phyloP scores from a whole-genome alignment of 2,329 filamentous ascomycete genomes.

The Cephalotrichum gorgonifer region DNA sequence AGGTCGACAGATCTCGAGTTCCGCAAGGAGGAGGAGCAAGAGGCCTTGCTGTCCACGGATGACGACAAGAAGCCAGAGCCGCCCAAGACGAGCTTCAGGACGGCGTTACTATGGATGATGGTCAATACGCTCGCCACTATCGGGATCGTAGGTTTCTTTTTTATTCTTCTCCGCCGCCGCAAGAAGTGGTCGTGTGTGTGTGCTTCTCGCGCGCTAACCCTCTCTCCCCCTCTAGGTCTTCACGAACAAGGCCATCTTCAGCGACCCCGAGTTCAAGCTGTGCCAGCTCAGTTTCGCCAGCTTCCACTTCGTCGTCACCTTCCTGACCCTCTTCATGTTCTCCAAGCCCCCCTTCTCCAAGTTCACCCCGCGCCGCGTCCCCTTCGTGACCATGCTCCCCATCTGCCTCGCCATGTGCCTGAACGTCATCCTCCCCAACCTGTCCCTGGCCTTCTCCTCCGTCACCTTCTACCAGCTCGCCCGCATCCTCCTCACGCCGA shows the following conservation, averaged over 20 bases:
- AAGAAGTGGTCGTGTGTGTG: neutral
- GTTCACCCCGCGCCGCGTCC: conserved; percentile 46
- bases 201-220: neutral
- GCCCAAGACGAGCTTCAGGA: conserved; percentile 22
- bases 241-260: conserved; percentile 61
- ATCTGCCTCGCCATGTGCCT: conserved; percentile 57
- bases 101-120: conserved; percentile 42
- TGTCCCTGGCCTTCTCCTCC: conserved; percentile 56
- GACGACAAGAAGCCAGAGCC: conserved; percentile 22
- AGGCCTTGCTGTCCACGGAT: conserved; percentile 25
- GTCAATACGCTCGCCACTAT: conserved; percentile 55
- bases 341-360: conserved; percentile 47
- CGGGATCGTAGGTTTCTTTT: conserved; percentile 40
- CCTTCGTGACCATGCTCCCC: conserved; percentile 47
- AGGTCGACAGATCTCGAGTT: conserved; percentile 1
- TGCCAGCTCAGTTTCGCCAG: conserved; percentile 56
- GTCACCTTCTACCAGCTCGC: conserved; percentile 64
- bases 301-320: conserved; percentile 60
- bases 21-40: conserved; percentile 25
- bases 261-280: conserved; percentile 48
- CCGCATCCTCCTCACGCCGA: conserved; percentile 55
- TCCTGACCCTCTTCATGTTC: conserved; percentile 49
- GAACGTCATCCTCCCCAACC: conserved; percentile 59
- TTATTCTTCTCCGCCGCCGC: conserved; percentile 4
- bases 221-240: conserved; percentile 40